Conservation (phyloP, 345 rosid species). For the Fremontodendron californicum region DNA sequence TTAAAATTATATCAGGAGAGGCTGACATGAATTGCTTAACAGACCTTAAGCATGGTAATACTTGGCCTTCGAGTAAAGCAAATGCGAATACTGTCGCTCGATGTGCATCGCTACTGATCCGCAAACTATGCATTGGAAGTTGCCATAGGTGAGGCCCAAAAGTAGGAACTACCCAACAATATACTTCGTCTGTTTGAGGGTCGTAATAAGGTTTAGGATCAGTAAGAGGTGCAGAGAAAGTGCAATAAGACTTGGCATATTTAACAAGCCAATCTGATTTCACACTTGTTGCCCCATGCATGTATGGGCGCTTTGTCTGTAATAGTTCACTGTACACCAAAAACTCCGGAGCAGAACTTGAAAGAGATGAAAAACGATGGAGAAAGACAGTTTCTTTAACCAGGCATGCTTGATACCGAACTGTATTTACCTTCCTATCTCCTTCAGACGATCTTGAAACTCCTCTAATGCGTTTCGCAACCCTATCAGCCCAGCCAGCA, state of each 20-base stretch:
- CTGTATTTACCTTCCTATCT: constrained; percentile 44
- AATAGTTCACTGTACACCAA: constrained; percentile 77
- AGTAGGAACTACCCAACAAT: constrained; percentile 53
- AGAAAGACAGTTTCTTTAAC: constrained; percentile 72
- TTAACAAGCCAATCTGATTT: constrained; percentile 76
- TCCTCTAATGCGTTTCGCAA: constrained; percentile 55
- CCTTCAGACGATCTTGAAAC: constrained; percentile 27
- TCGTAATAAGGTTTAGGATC: constrained; percentile 70
- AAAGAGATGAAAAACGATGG: constrained; percentile 72
- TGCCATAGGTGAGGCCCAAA: constrained; percentile 70
- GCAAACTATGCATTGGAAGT: constrained; percentile 52
- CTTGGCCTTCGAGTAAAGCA: constrained; percentile 76
- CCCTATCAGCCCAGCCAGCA: constrained; percentile 97
- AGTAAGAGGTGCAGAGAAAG: constrained; percentile 46
- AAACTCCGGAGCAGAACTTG: constrained; percentile 70
- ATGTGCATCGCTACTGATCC: constrained; percentile 27
- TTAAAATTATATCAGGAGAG: constrained; percentile 56
- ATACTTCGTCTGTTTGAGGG: constrained; percentile 47
- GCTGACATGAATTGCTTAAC: constrained; percentile 45
- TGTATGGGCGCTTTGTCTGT: constrained; percentile 67
- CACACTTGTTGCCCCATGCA: constrained; percentile 79
- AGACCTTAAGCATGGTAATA: constrained; percentile 58
- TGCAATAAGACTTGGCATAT: constrained; percentile 55
- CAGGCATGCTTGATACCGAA: constrained; percentile 60
- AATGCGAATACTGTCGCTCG: constrained; percentile 56